Percentiles rank a stretch among this genome's conserved stretches.
Evolutionary conservation across 345 rosid species (phyloP).

Genomic region (Pseudoturritis turrita): DNA sequence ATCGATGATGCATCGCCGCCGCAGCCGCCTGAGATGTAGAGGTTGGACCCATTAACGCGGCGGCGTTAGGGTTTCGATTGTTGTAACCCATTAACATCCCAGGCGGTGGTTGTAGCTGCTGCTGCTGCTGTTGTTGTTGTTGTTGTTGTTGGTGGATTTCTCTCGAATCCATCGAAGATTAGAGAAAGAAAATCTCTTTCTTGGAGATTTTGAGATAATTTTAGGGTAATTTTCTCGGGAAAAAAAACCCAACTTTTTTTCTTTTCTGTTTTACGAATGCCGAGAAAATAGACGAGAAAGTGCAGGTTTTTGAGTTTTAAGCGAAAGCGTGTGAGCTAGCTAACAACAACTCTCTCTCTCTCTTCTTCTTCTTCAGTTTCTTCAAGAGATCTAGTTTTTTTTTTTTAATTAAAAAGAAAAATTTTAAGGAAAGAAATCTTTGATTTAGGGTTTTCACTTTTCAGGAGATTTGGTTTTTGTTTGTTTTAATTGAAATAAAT

Average conservation of each 20-base stretch:
- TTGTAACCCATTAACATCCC: constrained; percentile 35
- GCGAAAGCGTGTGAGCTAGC: constrained; percentile 38
- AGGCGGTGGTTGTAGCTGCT: constrained; percentile 20
- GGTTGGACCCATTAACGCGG: constrained; percentile 26
- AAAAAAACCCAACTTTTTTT: too few species aligned
- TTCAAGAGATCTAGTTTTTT: too few species aligned
- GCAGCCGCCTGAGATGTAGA: constrained; percentile 24
- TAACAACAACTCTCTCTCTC: constrained; percentile 28
- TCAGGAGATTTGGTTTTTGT: not conserved
- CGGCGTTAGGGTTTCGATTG: constrained; percentile 35
- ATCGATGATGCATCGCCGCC: constrained; percentile 20
- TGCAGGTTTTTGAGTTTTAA: constrained; percentile 38
- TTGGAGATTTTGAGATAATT: not conserved
- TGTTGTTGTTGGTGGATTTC: constrained; percentile 35
- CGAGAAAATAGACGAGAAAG: constrained; percentile 37
- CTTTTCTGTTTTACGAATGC: constrained; percentile 24
- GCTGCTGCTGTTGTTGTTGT: constrained; percentile 1
- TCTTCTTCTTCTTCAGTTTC: too few species aligned
- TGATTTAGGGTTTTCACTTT: not conserved
- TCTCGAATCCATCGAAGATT: constrained; percentile 51
- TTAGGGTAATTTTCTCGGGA: not conserved
- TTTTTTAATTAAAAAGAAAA: not conserved
- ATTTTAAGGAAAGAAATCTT: not conserved
- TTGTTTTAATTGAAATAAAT: not conserved
- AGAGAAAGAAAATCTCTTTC: not conserved